Evolutionary conservation across 2,329 filamentous ascomycete species (phyloP), one percentile per base, ranked within the genome.

Genomic region (Chalaropsis ovoidea): DNA sequence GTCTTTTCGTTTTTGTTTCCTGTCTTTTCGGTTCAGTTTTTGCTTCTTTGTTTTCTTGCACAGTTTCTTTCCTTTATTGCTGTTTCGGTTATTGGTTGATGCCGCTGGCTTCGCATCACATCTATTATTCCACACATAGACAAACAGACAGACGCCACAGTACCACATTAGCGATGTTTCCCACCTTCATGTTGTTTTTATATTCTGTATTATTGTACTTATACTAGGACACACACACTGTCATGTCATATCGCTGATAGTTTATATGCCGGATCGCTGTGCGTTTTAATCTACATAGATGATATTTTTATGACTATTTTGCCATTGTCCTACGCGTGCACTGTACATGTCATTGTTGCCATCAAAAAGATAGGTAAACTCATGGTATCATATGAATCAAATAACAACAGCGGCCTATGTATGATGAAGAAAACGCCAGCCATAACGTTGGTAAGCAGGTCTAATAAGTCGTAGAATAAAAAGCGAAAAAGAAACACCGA

Each of bases 141-240:
- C 54, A 8, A 39, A 58, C 54, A 58, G 27, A 58, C 54, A 58
- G 54, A 39, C 54, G 39, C 54, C 13, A 58, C 27, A n/a, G 24
- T 58, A 39, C 54, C 27, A 39, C 54, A 58, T 39, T 58, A 58
- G 54, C 54, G 54, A 31, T 58, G 17, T 58, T 58, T 58, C n/a
- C 27, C 15, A 39, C 10, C 10, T 31, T 35, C 54, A 58, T 58
- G 24, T 31, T 56, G 11, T 47, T 58, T 58, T 35, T 58, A 39
- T 58, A 58, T 39, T 58, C 17, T 10, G 27, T 58, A 58, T 35
- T 35, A 17, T 39, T 39, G 27, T 4, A 27, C 31, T 19, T 19
- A 31, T 39, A 31, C 24, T 58, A 11, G 8, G 27, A 31, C 15
- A 10, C n/a, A 19, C 10, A 58, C 54, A n/a, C n/a, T n/a, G n/a